These are phyloP conservation scores for Ceratocystis ficicola DNA, from an alignment of 2,329 filamentous ascomycete genomes.

Conservation along the genomic window DNA sequence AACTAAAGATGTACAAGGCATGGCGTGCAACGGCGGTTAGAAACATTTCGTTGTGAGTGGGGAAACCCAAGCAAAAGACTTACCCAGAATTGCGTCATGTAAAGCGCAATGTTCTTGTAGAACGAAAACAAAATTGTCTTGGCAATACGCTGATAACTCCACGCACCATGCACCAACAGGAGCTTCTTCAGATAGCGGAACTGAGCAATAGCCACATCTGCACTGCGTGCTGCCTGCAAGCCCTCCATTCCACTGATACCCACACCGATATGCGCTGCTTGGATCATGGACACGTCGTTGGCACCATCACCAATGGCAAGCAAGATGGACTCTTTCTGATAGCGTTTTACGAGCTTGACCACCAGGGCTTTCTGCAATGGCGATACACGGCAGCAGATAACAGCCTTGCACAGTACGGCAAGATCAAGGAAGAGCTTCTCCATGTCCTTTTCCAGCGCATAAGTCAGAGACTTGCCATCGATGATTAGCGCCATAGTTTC, in stretches of 20 bases:
- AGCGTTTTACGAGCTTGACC: slow-evolving; percentile 92
- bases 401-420: slow-evolving; percentile 93
- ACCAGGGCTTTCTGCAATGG: slow-evolving; percentile 94
- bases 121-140: slow-evolving; percentile 98
- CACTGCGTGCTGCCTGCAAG: slow-evolving; percentile 87
- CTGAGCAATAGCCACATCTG: slow-evolving; percentile 89
- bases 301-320: slow-evolving; percentile 94
- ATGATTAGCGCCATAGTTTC: slow-evolving; percentile 87
- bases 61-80: slow-evolving; percentile 29
- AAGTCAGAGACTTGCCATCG: slow-evolving; percentile 91
- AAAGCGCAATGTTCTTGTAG: slow-evolving; percentile 97
- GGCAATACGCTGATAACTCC: slow-evolving; percentile 94
- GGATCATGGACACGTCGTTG: slow-evolving; percentile 99
- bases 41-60: neutral
- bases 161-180: slow-evolving; percentile 85
- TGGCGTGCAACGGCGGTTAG: neutral
- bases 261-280: slow-evolving; percentile 93
- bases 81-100: slow-evolving; percentile 99
- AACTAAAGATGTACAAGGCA: slow-evolving; percentile 42
- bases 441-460: slow-evolving; percentile 80
- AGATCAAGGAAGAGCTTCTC: slow-evolving; percentile 90
- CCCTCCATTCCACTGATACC: slow-evolving; percentile 96
- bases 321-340: slow-evolving; percentile 77
- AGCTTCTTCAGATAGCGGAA: slow-evolving; percentile 92
- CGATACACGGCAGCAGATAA: slow-evolving; percentile 94